Evolutionary conservation across 805 yeast genomes (phyloP).

Genomic region (Geotrichum ghanense): DNA sequence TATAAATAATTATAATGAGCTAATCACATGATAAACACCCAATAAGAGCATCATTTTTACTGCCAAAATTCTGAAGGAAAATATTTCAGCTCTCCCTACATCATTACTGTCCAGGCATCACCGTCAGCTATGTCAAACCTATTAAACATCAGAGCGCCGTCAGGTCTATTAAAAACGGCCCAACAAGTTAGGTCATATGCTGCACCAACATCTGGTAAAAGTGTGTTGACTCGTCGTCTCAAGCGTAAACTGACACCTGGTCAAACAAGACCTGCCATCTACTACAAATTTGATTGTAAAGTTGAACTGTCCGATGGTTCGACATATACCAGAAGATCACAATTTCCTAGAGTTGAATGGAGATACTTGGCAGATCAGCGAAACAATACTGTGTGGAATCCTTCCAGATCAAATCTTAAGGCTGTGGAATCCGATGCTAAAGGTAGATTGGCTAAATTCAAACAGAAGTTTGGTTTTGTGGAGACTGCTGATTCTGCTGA

Average conservation of each 20-base stretch:
- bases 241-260: slow-evolving; percentile 36
- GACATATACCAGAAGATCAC: slow-evolving; percentile 70
- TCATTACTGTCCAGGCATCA: too few relatives aligned
- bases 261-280: slow-evolving; percentile 87
- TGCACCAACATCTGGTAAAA: slow-evolving; percentile 17
- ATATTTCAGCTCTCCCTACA: too few relatives aligned
- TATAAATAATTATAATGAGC: too few relatives aligned
- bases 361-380: slow-evolving; percentile 83
- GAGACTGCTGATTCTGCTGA: slow-evolving; percentile 13
- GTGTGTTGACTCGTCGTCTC: slow-evolving; percentile 15
- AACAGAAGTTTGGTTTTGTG: slow-evolving; percentile 23
- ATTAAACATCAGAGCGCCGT: too few relatives aligned
- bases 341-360: slow-evolving; percentile 77
- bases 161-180: too few relatives aligned
- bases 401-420: slow-evolving; percentile 64
- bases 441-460: slow-evolving; percentile 46
- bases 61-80: too few relatives aligned
- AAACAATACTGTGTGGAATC: slow-evolving; percentile 81
- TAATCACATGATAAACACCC: too few relatives aligned
- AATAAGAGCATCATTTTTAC: too few relatives aligned
- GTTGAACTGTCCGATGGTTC: slow-evolving; percentile 96
- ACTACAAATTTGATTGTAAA: slow-evolving; percentile 74
- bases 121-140: too few relatives aligned
- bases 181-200: slow-evolving; percentile 11
- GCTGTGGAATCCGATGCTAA: slow-evolving; percentile 72